These are phyloP conservation scores for Serendipita indica DNA, from an alignment of 768 basidiomycete species.

Conservation along the genomic window DNA sequence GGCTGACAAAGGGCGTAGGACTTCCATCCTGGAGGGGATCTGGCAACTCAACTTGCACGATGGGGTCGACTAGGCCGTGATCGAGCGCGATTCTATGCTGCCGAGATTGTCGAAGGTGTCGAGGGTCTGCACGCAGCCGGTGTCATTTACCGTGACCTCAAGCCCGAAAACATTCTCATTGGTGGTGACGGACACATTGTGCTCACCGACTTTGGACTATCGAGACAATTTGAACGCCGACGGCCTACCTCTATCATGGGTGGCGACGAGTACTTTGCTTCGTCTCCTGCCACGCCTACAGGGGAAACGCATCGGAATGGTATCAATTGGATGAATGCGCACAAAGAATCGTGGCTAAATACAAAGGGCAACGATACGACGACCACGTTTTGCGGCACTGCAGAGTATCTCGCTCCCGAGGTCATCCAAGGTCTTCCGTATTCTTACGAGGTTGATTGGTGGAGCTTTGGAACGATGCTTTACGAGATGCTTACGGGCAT, in stretches of 20 bases:
- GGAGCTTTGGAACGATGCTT: conserved; percentile 95
- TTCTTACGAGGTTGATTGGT: conserved; percentile 94
- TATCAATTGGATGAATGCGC: conserved; percentile 60
- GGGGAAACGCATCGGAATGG: conserved; percentile 22
- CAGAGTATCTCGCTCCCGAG: conserved; percentile 92
- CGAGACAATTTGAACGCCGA: conserved; percentile 72
- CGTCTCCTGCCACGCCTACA: conserved; percentile 27
- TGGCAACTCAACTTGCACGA: conserved; percentile 92
- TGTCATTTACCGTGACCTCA: conserved; percentile 94
- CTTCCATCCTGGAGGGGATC: conserved; percentile 90
- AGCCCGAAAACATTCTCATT: conserved; percentile 94
- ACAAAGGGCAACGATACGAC: conserved; percentile 48
- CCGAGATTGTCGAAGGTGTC: conserved; percentile 92
- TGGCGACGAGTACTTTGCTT: conserved; percentile 36
- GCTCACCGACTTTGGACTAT: conserved; percentile 90
- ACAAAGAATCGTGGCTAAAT: conserved; percentile 19
- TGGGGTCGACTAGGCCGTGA: conserved; percentile 91
- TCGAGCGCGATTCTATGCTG: conserved; percentile 90
- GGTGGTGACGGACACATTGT: conserved; percentile 91
- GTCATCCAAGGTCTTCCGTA: conserved; percentile 85
- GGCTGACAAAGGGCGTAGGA: conserved; percentile 35
- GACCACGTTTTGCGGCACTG: conserved; percentile 87
- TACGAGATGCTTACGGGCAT: conserved; percentile 95
- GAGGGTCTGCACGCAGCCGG: conserved; percentile 88
- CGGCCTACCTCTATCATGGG: conserved; percentile 15